These are phyloP conservation scores for Lachancea mirantina DNA, from an alignment of 805 yeast genomes.

Conservation along the genomic window DNA sequence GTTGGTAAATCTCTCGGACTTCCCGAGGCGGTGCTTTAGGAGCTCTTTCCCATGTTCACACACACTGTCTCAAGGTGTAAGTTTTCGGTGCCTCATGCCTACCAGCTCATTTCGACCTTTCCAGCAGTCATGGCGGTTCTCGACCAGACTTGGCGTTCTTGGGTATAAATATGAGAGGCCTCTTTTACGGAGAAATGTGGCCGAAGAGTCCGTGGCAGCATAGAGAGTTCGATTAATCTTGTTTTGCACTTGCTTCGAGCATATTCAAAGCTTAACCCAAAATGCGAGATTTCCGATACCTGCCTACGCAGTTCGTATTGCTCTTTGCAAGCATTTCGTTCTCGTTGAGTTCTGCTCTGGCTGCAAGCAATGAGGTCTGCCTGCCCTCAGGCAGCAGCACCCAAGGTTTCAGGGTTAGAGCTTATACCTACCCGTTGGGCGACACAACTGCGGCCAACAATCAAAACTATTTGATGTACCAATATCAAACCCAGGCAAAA, in stretches of 20 bases:
- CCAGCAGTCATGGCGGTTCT: background rate
- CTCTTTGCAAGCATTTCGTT: background rate
- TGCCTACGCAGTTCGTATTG: background rate
- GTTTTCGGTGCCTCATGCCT: background rate
- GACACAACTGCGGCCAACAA: conserved; percentile 1
- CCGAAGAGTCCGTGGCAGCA: background rate
- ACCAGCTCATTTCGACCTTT: background rate
- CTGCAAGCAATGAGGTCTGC: background rate
- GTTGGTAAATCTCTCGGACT: background rate
- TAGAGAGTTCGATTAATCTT: background rate
- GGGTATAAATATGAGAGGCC: background rate
- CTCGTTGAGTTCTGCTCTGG: background rate
- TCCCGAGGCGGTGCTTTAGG: background rate
- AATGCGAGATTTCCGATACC: background rate
- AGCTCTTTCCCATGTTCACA: background rate
- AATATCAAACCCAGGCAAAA: conserved; percentile 1
- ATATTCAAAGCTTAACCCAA: background rate
- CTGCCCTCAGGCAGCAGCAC: conserved; percentile 1
- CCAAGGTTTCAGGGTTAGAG: conserved; percentile 3
- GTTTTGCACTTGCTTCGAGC: conserved; percentile 1
- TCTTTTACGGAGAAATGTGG: no score
- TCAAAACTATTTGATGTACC: conserved; percentile 1
- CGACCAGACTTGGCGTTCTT: background rate
- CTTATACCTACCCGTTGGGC: conserved; percentile 1
- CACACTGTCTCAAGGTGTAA: background rate